Percentiles rank a stretch among this genome's conserved stretches.
These are phyloP conservation scores for Orbilia quercus DNA, from an alignment of 2,329 filamentous ascomycete species.

Conservation along the genomic window DNA sequence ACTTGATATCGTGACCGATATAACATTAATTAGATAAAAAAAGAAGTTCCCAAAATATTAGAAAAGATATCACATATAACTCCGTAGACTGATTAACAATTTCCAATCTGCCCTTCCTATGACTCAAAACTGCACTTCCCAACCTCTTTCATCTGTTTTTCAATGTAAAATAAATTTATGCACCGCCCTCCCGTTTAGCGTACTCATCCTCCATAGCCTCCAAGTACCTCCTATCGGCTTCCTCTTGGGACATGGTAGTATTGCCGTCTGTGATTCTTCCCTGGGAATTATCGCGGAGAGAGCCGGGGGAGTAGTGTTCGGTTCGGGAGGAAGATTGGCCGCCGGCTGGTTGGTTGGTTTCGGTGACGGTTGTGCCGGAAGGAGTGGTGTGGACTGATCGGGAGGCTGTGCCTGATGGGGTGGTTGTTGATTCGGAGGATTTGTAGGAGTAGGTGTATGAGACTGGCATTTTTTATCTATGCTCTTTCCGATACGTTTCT, in stretches of 20 bases:
- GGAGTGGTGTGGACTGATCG: conserved; percentile 47
- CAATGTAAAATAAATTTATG: conserved; percentile 8
- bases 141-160: too few species aligned
- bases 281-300: neutral
- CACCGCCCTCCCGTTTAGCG: conserved; percentile 52
- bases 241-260: conserved; percentile 19
- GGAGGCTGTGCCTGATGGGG: conserved; percentile 29
- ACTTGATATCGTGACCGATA: too few species aligned
- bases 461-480: conserved; percentile 39
- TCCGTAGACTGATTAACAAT: neutral
- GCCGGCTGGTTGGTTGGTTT: conserved; percentile 18
- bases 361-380: conserved; percentile 43
- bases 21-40: too few species aligned
- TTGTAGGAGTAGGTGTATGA: conserved; percentile 47
- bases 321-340: conserved; percentile 2
- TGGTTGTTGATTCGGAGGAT: conserved; percentile 30
- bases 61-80: too few species aligned
- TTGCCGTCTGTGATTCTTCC: conserved; percentile 1
- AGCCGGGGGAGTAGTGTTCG: conserved; percentile 15
- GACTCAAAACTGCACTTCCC: neutral
- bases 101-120: conserved; percentile 9
- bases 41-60: too few species aligned
- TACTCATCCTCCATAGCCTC: conserved; percentile 56
- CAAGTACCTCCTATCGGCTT: conserved; percentile 43
- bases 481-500: too few species aligned